These are phyloP conservation scores for Penicillium corylophilum DNA, from an alignment of 2,329 filamentous ascomycete genomes.

Conservation along the genomic window DNA sequence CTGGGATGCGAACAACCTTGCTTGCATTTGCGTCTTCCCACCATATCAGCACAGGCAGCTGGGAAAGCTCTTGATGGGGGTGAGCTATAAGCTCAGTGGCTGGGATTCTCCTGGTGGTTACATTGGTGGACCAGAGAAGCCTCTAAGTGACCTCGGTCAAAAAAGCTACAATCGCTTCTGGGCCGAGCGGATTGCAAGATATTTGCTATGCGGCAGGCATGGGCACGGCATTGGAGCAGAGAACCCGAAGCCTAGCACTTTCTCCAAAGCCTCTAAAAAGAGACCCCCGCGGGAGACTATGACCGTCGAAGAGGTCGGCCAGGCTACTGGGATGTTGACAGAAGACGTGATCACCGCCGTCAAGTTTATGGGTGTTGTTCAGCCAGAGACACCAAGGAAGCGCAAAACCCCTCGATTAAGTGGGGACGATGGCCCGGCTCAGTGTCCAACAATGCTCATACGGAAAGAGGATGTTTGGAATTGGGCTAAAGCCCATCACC, in stretches of 20 bases:
- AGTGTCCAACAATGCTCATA: conserved; percentile 45
- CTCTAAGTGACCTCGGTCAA: conserved; percentile 79
- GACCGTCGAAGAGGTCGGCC: conserved; percentile 69
- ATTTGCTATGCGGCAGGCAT: conserved; percentile 44
- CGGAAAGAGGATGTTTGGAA: conserved; percentile 60
- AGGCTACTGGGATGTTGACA: conserved; percentile 75
- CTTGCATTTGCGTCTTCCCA: conserved; percentile 93
- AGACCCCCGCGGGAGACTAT: conserved; percentile 49
- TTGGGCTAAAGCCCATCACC: conserved; percentile 64
- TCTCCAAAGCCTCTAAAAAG: conserved; percentile 44
- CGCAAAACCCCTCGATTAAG: conserved; percentile 43
- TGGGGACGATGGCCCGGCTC: conserved; percentile 23
- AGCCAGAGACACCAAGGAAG: conserved; percentile 54
- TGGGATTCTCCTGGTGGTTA: conserved; percentile 65
- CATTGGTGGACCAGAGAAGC: conserved; percentile 90
- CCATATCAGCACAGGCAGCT: conserved; percentile 92
- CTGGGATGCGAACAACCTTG: conserved; percentile 97
- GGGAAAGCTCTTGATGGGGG: conserved; percentile 84
- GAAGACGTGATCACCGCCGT: conserved; percentile 81
- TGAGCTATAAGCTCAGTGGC: conserved; percentile 87
- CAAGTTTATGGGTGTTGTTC: conserved; percentile 73
- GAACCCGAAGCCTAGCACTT: conserved; percentile 27
- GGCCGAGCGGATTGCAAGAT: conserved; percentile 79
- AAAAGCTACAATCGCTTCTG: conserved; percentile 84
- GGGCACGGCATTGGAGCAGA: conserved; percentile 27